These are phyloP conservation scores for Exophiala sideris DNA, from an alignment of 2,329 filamentous ascomycete genomes.

Conservation along the genomic window DNA sequence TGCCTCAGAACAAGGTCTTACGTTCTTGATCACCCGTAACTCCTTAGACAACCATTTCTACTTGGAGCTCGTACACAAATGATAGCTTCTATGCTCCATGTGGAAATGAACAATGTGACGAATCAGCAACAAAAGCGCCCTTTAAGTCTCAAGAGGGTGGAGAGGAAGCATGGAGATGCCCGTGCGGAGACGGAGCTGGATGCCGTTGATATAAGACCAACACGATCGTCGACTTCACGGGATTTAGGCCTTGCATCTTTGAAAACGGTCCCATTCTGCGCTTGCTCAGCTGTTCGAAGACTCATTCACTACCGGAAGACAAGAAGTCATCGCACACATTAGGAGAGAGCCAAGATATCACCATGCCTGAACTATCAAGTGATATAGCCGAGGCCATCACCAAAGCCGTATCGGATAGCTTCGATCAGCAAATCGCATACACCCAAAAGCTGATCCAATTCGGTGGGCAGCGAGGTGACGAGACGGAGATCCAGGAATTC, in stretches of 20 bases:
- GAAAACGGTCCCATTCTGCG: no score
- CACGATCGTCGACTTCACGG: no score
- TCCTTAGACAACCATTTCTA: no score
- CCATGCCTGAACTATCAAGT: constrained; percentile 20
- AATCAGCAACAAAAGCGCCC: no score
- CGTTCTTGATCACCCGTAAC: no score
- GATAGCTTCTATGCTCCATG: no score
- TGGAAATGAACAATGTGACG: no score
- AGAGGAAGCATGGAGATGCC: neutral
- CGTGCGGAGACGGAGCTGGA: constrained; percentile 1
- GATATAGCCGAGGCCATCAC: constrained; percentile 16
- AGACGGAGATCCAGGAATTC: constrained; percentile 18
- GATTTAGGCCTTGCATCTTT: neutral
- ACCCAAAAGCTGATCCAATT: constrained; percentile 23
- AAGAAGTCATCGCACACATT: neutral
- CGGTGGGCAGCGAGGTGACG: constrained; percentile 23
- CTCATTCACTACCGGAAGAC: no score
- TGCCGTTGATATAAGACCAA: neutral
- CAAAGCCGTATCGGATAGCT: constrained; percentile 17
- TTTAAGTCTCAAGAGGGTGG: no score
- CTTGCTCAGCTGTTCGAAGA: no score
- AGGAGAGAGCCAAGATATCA: neutral
- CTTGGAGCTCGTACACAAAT: no score
- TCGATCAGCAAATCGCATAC: constrained; percentile 17
- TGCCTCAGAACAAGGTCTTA: no score